Base-by-base conservation (phyloP, 2,329 filamentous ascomycete species). In the Phialophora chinensis region DNA sequence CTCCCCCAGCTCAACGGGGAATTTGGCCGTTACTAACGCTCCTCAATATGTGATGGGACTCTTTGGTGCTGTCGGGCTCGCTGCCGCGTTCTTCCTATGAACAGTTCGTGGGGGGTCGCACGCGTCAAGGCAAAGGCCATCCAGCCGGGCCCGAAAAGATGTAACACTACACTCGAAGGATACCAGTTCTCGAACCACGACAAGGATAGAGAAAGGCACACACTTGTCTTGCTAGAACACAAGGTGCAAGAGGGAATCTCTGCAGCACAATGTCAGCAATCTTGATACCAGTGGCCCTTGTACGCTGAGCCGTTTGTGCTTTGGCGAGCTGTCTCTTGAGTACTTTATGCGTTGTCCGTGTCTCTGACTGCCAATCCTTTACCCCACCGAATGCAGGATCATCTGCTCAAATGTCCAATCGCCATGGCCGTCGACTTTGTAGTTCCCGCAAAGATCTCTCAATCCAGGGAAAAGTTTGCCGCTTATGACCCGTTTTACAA, bases 31-130 rank as follows among this genome's bases (percentile, higher is more conserved):
- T 3, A 61, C 65, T 11, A 64, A 53, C 27, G 61, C 23, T 17
- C 65, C 65, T 31, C 47, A 56, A 60, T n/a, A 60, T 17, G 27
- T 67, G 6, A 56, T 64, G 33, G 57, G 62, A 12, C 12, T 67
- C 23, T 20, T 67, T 11, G 49, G 31, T 44, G 65, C 61, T n/a
- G 56, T 50, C 20, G 65, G 60, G 12, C 49, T 67, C 47, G 65
- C 57, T 10, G 57, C 60, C 20, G 57, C 65, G 25, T 60, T 67
- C 56, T 31, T 67, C 4, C 33, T 67, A 29, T 67, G 53, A 33
- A 23, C 14, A 31, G n/a, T 8, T 35, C 11, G 29, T 33, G 17
- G 38, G 4, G 38, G 5, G 4, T 4, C 35, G 35, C 35, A 6
- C 4, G 14, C 35, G 35, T 38, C 35, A 38, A 38, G 14, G 35